Evolutionary conservation across 148 eudicot genomes (phyloP), one percentile per base, ranked within the genome.

Genomic region (Fagopyrum tataricum): DNA sequence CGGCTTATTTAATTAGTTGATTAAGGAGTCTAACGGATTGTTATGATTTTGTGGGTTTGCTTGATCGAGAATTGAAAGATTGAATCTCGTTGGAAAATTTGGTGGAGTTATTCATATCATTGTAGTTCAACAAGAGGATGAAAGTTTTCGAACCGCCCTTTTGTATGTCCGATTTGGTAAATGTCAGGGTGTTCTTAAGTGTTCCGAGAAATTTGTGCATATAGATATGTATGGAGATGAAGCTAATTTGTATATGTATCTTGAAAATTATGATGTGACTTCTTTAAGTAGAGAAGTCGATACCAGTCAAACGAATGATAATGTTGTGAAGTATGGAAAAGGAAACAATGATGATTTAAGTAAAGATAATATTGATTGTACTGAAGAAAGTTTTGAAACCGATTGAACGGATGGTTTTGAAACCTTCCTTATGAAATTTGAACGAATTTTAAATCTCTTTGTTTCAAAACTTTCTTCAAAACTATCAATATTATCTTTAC

Each of bases 141-240:
- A 96, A 6, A 88, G 90, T 5, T 95, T 83, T 72, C 81, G 96
- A 69, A 87, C 88, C 72, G 86, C 97, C 10, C 99, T 97, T 76
- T 95, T 97, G 99, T 95, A 95, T 74, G 99, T 92, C 21, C 88
- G 96, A 48, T 95, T 95, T 73, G 99, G 99, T 71, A 95, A 95
- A 74, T 92, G 91, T 82, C 99, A 92, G 81, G 99, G 99, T 67
- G 99, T 95, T 72, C 79, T 95, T 39, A 95, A 95, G 82, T 94
- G 99, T 69, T 85, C 96, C 0, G 99, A 95, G 73, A 95, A 95
- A 70, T 67, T 90, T 21, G 99, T 95, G n/a, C 77, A 82, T 0
- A 88, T 95, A 40, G 84, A 84, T 56, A 97, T 95, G 48, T 90
- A 95, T 77, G 99, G 96, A 14, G 80, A 81, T 70, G 97, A 92